Evolutionary conservation across 2,329 filamentous ascomycete species (phyloP), one percentile per base, ranked within the genome.

Genomic region (Chaetomiaceae sp.): DNA sequence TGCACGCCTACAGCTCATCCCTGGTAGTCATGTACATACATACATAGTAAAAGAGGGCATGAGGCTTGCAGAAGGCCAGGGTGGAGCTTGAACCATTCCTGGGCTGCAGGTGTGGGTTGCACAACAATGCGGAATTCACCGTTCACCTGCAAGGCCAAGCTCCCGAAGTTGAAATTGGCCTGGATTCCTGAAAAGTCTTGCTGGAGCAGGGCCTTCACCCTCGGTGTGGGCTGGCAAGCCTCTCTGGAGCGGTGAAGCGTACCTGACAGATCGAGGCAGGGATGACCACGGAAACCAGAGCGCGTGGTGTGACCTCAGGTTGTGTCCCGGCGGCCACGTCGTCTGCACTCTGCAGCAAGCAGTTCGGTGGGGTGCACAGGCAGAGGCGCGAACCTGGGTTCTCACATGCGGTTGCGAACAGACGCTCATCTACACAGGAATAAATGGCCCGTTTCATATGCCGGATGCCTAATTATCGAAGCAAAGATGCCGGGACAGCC

Each of bases 241-340:
- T 9, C 5, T 29, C n/a, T 27, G 32, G 23, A 54, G 55, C 55
- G 55, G 51, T 57, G 51, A 41, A 29, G n/a, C 34, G 38, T 30
- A 11, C 30, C 10, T 13, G 33, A 13, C 25, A n/a, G 34, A 29
- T 27, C 9, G 25, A 27, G 9, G 14, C 21, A n/a, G n/a, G 3
- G 21, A 9, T 41, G 13, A 7, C n/a, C n/a, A n/a, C 6, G 38
- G 11, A 11, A 8, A 14, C 38, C 21, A 48, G 32, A 46, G n/a
- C 27, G 23, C 4, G 30, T 25, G 30, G 53, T 51, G 33, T 45
- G 33, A 53, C 36, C 34, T n/a, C 23, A 36, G 25, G 37, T 42
- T 16, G 20, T 49, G 47, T 25, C 37, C 45, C 21, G 18, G 34
- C 23, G 16, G 21, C 32, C 43, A 40, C 48, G 14, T 34, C 32